Conservation (phyloP, 345 rosid genomes). For the Nephelium lappaceum region DNA sequence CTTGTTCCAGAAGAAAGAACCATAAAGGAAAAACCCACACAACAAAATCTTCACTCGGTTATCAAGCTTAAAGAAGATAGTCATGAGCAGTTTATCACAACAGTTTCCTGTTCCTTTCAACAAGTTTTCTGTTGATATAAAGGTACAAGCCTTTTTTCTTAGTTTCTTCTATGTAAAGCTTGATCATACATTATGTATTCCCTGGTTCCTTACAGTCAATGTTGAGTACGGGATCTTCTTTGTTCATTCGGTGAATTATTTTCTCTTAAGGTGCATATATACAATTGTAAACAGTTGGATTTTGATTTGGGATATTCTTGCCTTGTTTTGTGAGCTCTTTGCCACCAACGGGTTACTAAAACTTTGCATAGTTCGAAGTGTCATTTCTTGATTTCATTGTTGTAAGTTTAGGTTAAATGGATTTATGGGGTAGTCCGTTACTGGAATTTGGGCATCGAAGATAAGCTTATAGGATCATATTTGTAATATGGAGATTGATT, state of each 20-base stretch:
- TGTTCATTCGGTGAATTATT: background rate
- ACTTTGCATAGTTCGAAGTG: conserved; percentile 8
- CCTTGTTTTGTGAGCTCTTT: background rate
- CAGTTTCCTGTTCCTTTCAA: conserved; percentile 56
- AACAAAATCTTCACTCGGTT: too few species aligned
- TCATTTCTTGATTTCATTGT: background rate
- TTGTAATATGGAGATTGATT: background rate
- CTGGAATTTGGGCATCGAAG: background rate
- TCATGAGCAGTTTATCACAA: conserved; percentile 41
- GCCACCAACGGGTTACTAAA: background rate
- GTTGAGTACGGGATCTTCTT: background rate
- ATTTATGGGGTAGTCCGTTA: background rate
- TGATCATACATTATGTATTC: background rate
- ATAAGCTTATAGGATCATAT: background rate
- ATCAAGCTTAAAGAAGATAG: background rate
- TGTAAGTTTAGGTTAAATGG: background rate
- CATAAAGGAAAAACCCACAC: background rate
- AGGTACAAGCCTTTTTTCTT: conserved; percentile 35
- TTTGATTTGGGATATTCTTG: background rate
- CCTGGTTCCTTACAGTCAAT: background rate
- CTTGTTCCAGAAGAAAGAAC: background rate
- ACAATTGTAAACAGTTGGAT: background rate
- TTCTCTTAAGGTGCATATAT: background rate
- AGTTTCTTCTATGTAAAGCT: background rate
- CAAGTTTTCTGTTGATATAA: conserved; percentile 43